Percentiles rank a stretch among this genome's conserved stretches.
Conservation (phyloP, 495 filamentous ascomycete genomes). For the Hypoxylon trugodes region DNA sequence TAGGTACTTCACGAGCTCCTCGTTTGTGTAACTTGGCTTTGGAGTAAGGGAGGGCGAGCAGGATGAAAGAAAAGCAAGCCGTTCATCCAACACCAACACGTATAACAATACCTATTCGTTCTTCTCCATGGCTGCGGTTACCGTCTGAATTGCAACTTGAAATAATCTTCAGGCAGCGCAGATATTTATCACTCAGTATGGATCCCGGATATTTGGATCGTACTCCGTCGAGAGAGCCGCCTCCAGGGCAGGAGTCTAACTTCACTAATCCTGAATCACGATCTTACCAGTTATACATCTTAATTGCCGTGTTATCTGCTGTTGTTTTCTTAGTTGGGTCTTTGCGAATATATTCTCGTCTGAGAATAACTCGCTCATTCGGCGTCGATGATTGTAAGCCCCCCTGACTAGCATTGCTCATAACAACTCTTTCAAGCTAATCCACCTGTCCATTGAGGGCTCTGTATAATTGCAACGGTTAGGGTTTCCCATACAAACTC, state of each 20-base stretch:
- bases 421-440: background rate
- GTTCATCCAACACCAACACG: too few relatives aligned
- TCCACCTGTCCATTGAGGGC: slow-evolving; percentile 3
- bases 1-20: too few relatives aligned
- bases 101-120: too few relatives aligned
- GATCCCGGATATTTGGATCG: slow-evolving; percentile 13
- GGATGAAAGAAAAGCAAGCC: too few relatives aligned
- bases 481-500: background rate
- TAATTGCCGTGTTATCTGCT: slow-evolving; percentile 26
- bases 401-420: background rate
- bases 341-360: slow-evolving; percentile 36
- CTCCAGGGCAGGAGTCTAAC: slow-evolving; percentile 34
- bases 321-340: slow-evolving; percentile 27
- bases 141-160: too few relatives aligned
- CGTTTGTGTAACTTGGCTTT: too few relatives aligned
- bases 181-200: too few relatives aligned
- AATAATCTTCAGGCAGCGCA: too few relatives aligned
- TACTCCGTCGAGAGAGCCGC: slow-evolving; percentile 25
- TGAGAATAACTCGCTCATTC: slow-evolving; percentile 39
- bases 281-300: slow-evolving; percentile 28
- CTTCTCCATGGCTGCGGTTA: too few relatives aligned
- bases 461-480: slow-evolving; percentile 31
- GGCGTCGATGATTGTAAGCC: slow-evolving; percentile 45
- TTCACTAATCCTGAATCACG: slow-evolving; percentile 36
- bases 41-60: too few relatives aligned